phyloP scores from a whole-genome alignment of 2,329 filamentous ascomycete species.

The Aureobasidium sp. region DNA sequence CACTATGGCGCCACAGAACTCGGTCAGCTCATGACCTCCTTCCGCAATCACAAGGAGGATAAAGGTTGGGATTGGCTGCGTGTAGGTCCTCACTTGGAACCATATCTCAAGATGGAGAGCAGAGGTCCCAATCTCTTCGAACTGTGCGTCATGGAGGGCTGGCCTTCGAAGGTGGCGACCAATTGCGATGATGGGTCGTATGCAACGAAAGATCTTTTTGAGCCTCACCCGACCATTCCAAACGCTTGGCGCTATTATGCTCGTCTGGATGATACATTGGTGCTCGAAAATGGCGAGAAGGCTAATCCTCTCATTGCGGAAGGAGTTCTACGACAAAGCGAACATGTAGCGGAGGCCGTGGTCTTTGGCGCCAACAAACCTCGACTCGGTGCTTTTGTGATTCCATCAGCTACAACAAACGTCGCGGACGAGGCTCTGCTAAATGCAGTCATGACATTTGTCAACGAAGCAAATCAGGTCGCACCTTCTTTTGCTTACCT shows the following conservation, averaged over 20 bases:
- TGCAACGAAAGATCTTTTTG: slow-evolving; percentile 38
- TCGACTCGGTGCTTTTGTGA: slow-evolving; percentile 44
- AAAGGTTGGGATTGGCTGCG: slow-evolving; percentile 52
- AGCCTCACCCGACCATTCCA: slow-evolving; percentile 29
- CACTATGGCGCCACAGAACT: slow-evolving; percentile 44
- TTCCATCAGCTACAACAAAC: slow-evolving; percentile 35
- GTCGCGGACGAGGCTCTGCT: slow-evolving; percentile 38
- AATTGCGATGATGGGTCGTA: slow-evolving; percentile 39
- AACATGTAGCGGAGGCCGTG: slow-evolving; percentile 44
- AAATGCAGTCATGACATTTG: slow-evolving; percentile 37
- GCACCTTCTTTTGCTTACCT: slow-evolving; percentile 44
- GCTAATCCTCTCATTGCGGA: slow-evolving; percentile 40
- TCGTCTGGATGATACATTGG: slow-evolving; percentile 36
- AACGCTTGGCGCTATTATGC: slow-evolving; percentile 36
- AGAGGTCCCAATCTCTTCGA: slow-evolving; percentile 28
- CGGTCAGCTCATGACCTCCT: slow-evolving; percentile 51
- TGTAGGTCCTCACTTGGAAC: slow-evolving; percentile 30
- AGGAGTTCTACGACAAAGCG: slow-evolving; percentile 41
- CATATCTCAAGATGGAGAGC: slow-evolving; percentile 31
- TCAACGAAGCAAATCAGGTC: slow-evolving; percentile 41
- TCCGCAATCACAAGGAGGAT: slow-evolving; percentile 37
- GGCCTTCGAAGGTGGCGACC: slow-evolving; percentile 22
- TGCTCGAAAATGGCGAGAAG: slow-evolving; percentile 39
- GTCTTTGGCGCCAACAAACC: slow-evolving; percentile 46
- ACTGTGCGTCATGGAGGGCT: slow-evolving; percentile 24